Evolutionary conservation across 2,329 filamentous ascomycete species (phyloP).

Genomic region (Acrodontium crateriforme): DNA sequence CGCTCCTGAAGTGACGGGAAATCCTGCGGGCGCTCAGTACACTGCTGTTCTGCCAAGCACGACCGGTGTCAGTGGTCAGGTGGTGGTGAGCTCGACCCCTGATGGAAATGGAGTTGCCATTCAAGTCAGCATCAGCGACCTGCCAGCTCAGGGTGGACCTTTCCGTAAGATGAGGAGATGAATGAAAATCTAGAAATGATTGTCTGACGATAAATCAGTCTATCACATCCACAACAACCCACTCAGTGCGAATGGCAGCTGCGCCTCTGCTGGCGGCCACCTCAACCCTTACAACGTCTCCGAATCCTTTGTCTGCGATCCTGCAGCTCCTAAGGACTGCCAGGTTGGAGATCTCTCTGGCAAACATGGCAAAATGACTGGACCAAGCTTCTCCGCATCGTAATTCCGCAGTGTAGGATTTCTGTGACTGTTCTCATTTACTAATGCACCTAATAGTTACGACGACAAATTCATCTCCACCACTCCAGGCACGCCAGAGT

Average conservation of each 20-base stretch:
- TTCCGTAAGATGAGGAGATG: conserved; percentile 23
- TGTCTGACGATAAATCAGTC: conserved; percentile 14
- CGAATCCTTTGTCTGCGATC: conserved; percentile 25
- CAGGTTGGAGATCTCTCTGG: conserved; percentile 33
- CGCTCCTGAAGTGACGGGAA: conserved; percentile 24
- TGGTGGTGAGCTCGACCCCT: conserved; percentile 20
- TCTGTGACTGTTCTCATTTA: not conserved
- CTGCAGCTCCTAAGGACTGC: conserved; percentile 24
- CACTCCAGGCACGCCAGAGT: conserved; percentile 27
- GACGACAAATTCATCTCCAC: conserved; percentile 38
- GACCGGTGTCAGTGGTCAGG: conserved; percentile 22
- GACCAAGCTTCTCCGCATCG: conserved; percentile 17
- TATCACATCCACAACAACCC: conserved; percentile 34
- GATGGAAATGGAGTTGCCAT: conserved; percentile 29
- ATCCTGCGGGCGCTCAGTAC: conserved; percentile 27
- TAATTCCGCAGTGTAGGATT: conserved; percentile 7
- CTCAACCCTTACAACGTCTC: conserved; percentile 31
- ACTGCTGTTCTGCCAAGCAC: conserved; percentile 23
- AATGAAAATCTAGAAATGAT: not conserved
- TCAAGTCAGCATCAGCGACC: conserved; percentile 25
- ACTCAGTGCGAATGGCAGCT: conserved; percentile 29
- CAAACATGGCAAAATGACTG: conserved; percentile 29
- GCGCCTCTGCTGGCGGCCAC: conserved; percentile 27
- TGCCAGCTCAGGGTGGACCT: conserved; percentile 29
- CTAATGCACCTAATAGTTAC: conserved; percentile 24